Base-by-base conservation (phyloP, 768 basidiomycete species). In the Pulveroboletus sp. region DNA sequence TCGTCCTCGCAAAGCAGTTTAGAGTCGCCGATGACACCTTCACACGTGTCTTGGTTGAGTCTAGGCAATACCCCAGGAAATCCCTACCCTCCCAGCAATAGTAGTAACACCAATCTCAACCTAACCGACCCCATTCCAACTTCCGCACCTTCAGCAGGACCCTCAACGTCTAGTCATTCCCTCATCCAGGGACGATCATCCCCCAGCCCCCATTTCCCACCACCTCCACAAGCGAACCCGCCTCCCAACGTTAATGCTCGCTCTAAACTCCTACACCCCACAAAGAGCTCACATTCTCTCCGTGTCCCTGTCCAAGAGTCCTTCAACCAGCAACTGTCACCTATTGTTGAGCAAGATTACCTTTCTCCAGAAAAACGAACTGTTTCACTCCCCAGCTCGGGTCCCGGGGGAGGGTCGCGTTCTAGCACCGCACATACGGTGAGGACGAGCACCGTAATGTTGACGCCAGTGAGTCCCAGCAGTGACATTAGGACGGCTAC, bases 271-370 rank as follows among this genome's bases (percentile, higher is more conserved):
- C 40, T 64, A 14, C 57, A 63, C 19, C 50, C 61, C 9, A 58
- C 66, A 26, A 65, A 69, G 55, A 75, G 75, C 49, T 68, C 73
- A 9, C 74, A 73, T 34, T 75, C 74, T 14, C 62, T 78, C 23
- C 74, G 72, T 29, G 64, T 72, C 14, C 72, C 76, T 23, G 45
- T 63, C 19, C 63, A 60, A 27, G 69, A 59, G 43, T 57, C 55
- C 27, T 61, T 55, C 45, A 63, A 54, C 43, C 59, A 57, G 43
- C 83, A 76, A 38, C 74, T 86, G 31, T 84, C 84, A 2, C 83
- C 85, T 0, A 85, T 86, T 34, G 74, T 73, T 9, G 85, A 86
- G 65, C 77, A 77, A 55, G 80, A 84, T 46, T 83, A 83, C 57
- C 60, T 80, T 47, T 80, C 82, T 6, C 80, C 80, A 0, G 72